These are phyloP conservation scores for Aspergillus sp. DNA, from an alignment of 2,329 filamentous ascomycete species.

Conservation along the genomic window DNA sequence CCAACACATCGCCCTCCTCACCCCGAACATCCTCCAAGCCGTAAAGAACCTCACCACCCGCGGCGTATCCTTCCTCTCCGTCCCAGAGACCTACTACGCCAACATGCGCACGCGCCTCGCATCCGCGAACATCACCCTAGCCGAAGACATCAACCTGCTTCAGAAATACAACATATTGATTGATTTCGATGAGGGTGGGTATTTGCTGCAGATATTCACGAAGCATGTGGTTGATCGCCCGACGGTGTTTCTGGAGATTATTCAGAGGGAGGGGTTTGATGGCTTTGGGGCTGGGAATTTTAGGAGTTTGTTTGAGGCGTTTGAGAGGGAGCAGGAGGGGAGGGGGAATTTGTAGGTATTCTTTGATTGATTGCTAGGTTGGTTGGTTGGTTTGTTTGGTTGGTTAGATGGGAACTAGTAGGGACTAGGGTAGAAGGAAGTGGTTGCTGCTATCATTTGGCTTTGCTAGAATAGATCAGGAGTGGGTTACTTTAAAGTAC, in stretches of 20 bases:
- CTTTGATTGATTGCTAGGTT: too few relatives aligned
- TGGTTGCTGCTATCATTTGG: too few relatives aligned
- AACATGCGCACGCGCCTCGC: constrained; percentile 70
- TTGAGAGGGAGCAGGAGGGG: constrained; percentile 48
- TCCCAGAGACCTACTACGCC: constrained; percentile 77
- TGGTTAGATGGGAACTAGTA: too few relatives aligned
- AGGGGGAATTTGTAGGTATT: constrained; percentile 3
- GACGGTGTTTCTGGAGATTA: constrained; percentile 91
- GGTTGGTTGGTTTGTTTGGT: too few relatives aligned
- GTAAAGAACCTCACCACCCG: constrained; percentile 73
- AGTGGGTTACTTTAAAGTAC: too few relatives aligned
- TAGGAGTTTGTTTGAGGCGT: constrained; percentile 88
- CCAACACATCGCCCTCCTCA: constrained; percentile 84
- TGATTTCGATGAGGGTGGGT: constrained; percentile 88
- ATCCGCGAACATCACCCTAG: constrained; percentile 58
- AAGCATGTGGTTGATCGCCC: constrained; percentile 87
- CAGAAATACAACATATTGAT: constrained; percentile 79
- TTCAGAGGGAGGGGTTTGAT: constrained; percentile 82
- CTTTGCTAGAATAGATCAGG: too few relatives aligned
- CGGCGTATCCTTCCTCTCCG: constrained; percentile 83
- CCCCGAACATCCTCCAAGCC: constrained; percentile 70
- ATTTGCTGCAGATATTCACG: constrained; percentile 72
- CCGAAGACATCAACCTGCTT: constrained; percentile 75
- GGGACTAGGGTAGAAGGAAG: too few relatives aligned
- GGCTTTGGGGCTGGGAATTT: constrained; percentile 93